These are phyloP conservation scores for Suillus lakei DNA, from an alignment of 768 basidiomycete species.

Conservation along the genomic window DNA sequence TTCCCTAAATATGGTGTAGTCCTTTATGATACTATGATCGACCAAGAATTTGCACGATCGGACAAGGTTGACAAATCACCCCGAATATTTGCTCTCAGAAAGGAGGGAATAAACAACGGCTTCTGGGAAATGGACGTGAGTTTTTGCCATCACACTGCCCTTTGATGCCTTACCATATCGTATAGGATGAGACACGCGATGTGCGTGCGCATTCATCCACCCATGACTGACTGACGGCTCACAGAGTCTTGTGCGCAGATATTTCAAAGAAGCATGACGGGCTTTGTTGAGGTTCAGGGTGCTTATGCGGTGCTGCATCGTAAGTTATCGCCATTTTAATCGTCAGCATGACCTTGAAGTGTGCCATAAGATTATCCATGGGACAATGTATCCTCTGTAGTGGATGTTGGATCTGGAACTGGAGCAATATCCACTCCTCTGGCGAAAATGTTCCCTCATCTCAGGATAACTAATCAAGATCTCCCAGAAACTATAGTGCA, in stretches of 20 bases:
- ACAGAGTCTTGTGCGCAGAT: constrained; percentile 14
- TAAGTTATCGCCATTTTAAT: constrained; percentile 5
- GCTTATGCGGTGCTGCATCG: constrained; percentile 29
- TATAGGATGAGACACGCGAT: constrained; percentile 21
- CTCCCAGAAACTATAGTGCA: constrained; percentile 29
- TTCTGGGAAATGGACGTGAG: constrained; percentile 34
- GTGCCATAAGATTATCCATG: constrained; percentile 16
- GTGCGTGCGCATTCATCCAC: constrained; percentile 6
- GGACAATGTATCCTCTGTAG: constrained; percentile 29
- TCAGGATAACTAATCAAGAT: constrained; percentile 33
- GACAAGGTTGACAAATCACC: constrained; percentile 25
- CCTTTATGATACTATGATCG: constrained; percentile 30
- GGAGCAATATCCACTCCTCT: constrained; percentile 33
- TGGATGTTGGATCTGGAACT: constrained; percentile 34
- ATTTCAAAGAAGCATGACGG: constrained; percentile 30
- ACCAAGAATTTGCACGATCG: constrained; percentile 28
- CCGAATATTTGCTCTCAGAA: constrained; percentile 20
- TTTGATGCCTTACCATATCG: background rate
- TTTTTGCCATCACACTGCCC: background rate
- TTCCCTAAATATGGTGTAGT: constrained; percentile 16
- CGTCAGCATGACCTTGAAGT: background rate
- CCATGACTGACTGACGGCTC: background rate
- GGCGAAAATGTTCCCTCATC: constrained; percentile 28
- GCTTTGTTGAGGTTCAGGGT: constrained; percentile 21
- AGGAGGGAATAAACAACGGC: constrained; percentile 16